Percentiles rank a stretch among this genome's conserved stretches.
Conservation (phyloP, 371 early-diverging fungal species). For the Sanchytrium tribonematis region DNA sequence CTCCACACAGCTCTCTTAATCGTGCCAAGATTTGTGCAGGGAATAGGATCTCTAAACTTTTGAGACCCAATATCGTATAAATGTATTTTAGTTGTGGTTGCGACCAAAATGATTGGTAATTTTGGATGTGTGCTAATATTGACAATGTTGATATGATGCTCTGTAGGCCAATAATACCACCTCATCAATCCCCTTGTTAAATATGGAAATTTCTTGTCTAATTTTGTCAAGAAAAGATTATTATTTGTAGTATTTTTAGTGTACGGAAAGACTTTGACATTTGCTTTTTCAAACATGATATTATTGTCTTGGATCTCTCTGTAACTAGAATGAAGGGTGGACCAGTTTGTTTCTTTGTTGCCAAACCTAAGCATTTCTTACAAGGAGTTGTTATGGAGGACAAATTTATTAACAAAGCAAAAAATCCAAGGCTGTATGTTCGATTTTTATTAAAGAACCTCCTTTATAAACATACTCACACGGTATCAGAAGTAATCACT, state of each 20-base stretch:
- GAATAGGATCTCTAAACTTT: background rate
- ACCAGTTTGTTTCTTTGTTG: background rate
- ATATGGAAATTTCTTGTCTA: background rate
- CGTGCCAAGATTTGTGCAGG: background rate
- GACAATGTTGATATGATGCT: background rate
- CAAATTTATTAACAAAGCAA: no score
- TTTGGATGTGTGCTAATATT: background rate
- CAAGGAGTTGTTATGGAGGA: no score
- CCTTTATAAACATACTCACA: no score
- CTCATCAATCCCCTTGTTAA: background rate
- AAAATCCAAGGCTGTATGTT: no score
- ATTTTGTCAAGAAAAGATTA: background rate
- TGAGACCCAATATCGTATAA: background rate
- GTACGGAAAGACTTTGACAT: background rate
- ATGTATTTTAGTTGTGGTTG: background rate
- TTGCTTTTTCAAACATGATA: background rate
- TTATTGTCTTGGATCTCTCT: background rate
- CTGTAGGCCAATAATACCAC: background rate
- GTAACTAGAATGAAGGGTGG: background rate
- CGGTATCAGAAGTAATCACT: no score
- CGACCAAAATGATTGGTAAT: background rate
- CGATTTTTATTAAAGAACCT: no score
- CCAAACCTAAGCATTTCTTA: background rate
- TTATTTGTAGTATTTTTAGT: background rate
- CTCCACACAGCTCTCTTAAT: background rate